Evolutionary conservation across 768 basidiomycete species (phyloP).

Genomic region (Coprinopsis strossmayeri): DNA sequence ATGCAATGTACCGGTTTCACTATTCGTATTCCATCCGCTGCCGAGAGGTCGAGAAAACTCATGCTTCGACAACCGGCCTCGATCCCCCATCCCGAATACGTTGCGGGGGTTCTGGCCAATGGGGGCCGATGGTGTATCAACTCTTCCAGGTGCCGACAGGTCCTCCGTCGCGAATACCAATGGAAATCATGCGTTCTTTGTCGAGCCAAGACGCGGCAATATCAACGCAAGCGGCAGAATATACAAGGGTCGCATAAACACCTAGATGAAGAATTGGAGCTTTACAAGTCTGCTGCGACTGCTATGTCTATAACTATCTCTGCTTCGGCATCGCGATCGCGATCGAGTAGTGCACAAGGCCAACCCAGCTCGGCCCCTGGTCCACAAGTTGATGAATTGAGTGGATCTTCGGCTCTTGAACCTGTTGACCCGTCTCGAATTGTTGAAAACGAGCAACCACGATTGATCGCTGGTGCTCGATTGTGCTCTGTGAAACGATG

Average conservation of each 20-base stretch:
- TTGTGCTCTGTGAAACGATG: slow-evolving; percentile 30
- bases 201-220: slow-evolving; percentile 27
- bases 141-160: slow-evolving; percentile 24
- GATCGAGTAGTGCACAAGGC: too few relatives aligned
- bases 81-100: background rate
- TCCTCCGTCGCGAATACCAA: slow-evolving; percentile 23
- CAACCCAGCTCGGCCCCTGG: too few relatives aligned
- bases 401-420: too few relatives aligned
- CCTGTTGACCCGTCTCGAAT: too few relatives aligned
- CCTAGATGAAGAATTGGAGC: slow-evolving; percentile 15
- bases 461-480: slow-evolving; percentile 28
- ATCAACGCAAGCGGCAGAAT: slow-evolving; percentile 26
- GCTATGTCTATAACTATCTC: background rate
- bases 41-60: too few relatives aligned
- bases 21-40: slow-evolving; percentile 31
- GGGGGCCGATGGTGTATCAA: slow-evolving; percentile 21
- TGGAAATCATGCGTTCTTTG: slow-evolving; percentile 41
- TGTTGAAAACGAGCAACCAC: too few relatives aligned
- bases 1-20: too few relatives aligned
- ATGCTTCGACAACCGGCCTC: too few relatives aligned
- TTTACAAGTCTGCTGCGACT: background rate
- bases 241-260: slow-evolving; percentile 19
- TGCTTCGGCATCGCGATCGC: background rate
- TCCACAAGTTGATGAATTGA: too few relatives aligned
- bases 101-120: background rate